Conservation (phyloP, 768 basidiomycete species). For the Dictyophora rubrovolvata region DNA sequence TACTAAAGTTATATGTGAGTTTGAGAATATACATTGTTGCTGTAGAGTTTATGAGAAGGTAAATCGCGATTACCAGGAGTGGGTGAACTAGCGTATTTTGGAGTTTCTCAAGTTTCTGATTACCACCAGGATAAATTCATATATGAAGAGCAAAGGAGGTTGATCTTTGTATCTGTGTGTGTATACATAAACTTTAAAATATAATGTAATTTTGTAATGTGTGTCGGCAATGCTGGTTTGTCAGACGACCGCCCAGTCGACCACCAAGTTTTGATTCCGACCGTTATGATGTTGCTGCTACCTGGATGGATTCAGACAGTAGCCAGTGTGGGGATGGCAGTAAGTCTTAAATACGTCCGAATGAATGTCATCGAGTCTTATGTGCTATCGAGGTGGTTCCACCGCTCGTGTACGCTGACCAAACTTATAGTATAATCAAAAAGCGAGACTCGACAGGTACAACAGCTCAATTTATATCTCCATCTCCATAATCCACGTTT, state of each 20-base stretch:
- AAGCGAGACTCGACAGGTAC: slow-evolving; percentile 32
- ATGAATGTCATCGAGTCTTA: neutral
- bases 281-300: slow-evolving; percentile 22
- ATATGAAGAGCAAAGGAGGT: slow-evolving; percentile 21
- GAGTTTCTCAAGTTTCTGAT: neutral
- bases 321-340: slow-evolving; percentile 73
- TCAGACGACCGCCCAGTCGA: neutral
- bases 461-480: neutral
- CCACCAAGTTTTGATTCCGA: neutral
- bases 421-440: slow-evolving; percentile 74
- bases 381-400: slow-evolving; percentile 40
- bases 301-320: slow-evolving; percentile 56
- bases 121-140: slow-evolving; percentile 20
- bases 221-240: neutral
- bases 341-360: neutral
- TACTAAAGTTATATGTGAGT: too few relatives aligned
- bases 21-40: too few relatives aligned
- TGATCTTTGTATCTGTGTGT: neutral
- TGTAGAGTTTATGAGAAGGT: too few relatives aligned
- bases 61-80: slow-evolving; percentile 52
- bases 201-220: too few relatives aligned
- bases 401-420: slow-evolving; percentile 77
- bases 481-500: slow-evolving; percentile 8
- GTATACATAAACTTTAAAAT: neutral
- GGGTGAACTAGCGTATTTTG: slow-evolving; percentile 13